phyloP scores from a whole-genome alignment of 2,329 filamentous ascomycete genomes.

The Apiospora aurea region DNA sequence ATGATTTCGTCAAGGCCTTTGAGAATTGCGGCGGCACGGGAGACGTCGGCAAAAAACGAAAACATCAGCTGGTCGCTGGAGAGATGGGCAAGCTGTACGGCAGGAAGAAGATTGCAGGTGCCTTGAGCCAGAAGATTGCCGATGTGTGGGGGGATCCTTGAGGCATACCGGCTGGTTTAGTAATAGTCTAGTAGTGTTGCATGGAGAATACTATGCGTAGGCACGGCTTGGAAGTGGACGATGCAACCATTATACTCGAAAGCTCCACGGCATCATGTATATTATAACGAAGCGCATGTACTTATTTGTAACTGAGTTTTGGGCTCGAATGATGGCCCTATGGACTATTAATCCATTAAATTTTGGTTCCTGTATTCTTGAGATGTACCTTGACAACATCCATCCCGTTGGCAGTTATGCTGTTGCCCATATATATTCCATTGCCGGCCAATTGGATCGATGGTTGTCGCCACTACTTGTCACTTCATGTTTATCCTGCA shows the following conservation, averaged over 20 bases:
- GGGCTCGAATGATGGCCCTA: neutral
- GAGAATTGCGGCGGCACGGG: conserved; percentile 56
- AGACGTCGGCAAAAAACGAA: conserved; percentile 60
- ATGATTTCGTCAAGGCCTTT: conserved; percentile 74
- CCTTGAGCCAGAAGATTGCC: conserved; percentile 72
- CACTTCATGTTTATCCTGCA: no score
- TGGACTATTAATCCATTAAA: neutral
- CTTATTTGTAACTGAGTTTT: neutral
- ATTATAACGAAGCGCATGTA: conserved; percentile 7
- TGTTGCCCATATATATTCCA: no score
- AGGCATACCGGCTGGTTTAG: conserved; percentile 27
- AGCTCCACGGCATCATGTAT: neutral
- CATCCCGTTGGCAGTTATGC: no score
- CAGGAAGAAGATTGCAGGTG: conserved; percentile 71
- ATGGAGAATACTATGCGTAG: neutral
- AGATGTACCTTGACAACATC: neutral
- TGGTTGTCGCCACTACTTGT: no score
- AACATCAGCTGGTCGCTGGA: conserved; percentile 65
- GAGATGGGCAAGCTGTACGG: conserved; percentile 66
- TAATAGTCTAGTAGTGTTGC: neutral
- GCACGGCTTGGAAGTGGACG: neutral
- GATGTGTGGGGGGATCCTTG: conserved; percentile 71
- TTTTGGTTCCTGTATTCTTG: neutral
- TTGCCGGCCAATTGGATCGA: no score
- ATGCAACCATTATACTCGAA: neutral